phyloP scores from a whole-genome alignment of 2,329 filamentous ascomycete species.

The Colletotrichum spaethianum region DNA sequence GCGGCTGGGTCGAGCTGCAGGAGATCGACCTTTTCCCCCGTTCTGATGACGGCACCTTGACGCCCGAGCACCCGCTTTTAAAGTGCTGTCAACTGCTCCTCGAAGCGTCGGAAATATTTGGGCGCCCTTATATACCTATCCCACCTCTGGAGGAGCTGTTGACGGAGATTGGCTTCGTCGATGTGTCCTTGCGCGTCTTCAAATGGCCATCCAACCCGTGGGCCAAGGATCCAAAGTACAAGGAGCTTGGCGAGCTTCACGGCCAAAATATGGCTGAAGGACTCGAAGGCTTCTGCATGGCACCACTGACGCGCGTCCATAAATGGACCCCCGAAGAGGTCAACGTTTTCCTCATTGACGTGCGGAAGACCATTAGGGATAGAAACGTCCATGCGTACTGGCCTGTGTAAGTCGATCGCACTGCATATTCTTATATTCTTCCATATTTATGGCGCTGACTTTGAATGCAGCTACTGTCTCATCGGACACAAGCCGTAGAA shows the following conservation, averaged over 20 bases:
- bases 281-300: conserved; percentile 48
- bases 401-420: conserved; percentile 45
- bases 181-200: conserved; percentile 62
- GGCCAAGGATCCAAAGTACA: conserved; percentile 65
- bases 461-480: background rate
- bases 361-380: conserved; percentile 49
- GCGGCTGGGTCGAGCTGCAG: conserved; percentile 60
- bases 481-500: conserved; percentile 6
- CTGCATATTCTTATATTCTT: too few species aligned
- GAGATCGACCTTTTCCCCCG: conserved; percentile 56
- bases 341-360: conserved; percentile 49
- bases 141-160: conserved; percentile 52
- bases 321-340: conserved; percentile 49
- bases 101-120: conserved; percentile 48
- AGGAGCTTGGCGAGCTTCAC: conserved; percentile 59
- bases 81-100: conserved; percentile 51
- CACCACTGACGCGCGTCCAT: conserved; percentile 48
- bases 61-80: conserved; percentile 42
- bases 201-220: conserved; percentile 66
- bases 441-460: background rate
- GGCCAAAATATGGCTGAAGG: conserved; percentile 51
- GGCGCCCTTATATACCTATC: conserved; percentile 46
- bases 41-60: conserved; percentile 58
- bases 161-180: conserved; percentile 66
- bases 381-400: conserved; percentile 50